A percentile compares a stretch with the other conserved stretches of the same genome.
phyloP scores from a whole-genome alignment of 1,139 yeast species.

The Petasospora rhodanensis region DNA sequence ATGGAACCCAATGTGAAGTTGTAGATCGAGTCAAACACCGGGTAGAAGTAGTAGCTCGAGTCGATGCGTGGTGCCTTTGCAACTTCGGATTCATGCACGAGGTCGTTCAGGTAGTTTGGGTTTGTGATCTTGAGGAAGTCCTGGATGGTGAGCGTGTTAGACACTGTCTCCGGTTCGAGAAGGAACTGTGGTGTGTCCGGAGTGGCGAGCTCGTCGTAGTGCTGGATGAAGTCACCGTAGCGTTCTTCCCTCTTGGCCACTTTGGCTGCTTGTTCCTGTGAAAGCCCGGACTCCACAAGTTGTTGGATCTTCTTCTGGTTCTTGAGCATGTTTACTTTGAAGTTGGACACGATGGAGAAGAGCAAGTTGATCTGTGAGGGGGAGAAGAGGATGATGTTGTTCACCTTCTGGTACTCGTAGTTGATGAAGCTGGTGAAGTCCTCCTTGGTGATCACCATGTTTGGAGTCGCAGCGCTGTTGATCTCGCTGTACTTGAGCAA shows the following conservation, averaged over 20 bases:
- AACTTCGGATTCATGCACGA: constrained; percentile 16
- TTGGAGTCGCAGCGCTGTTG: constrained; percentile 9
- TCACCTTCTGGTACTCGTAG: constrained; percentile 33
- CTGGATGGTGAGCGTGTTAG: constrained; percentile 28
- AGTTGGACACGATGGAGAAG: constrained; percentile 33
- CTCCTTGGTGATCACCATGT: constrained; percentile 29
- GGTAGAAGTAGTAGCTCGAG: constrained; percentile 37
- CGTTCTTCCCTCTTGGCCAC: constrained; percentile 9
- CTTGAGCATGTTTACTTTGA: constrained; percentile 20
- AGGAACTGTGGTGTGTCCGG: constrained; percentile 20
- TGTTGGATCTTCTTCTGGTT: constrained; percentile 14
- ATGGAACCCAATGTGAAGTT: constrained; percentile 88
- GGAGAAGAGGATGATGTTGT: constrained; percentile 34
- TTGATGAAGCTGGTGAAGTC: constrained; percentile 32
- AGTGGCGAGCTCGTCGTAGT: constrained; percentile 30
- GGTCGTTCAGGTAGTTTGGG: constrained; percentile 32
- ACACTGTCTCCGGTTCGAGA: constrained; percentile 9
- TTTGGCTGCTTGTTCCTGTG: constrained; percentile 15
- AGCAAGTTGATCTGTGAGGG: constrained; percentile 35
- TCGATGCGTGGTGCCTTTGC: constrained; percentile 18
- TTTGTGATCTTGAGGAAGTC: constrained; percentile 39
- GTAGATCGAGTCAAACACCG: constrained; percentile 78
- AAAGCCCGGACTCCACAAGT: constrained; percentile 5
- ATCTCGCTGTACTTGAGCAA: constrained; percentile 29
- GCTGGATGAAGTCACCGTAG: constrained; percentile 26